Evolutionary conservation across 352 stramenopile genomes (phyloP).

Genomic region (Phytophthora citrophthora): DNA sequence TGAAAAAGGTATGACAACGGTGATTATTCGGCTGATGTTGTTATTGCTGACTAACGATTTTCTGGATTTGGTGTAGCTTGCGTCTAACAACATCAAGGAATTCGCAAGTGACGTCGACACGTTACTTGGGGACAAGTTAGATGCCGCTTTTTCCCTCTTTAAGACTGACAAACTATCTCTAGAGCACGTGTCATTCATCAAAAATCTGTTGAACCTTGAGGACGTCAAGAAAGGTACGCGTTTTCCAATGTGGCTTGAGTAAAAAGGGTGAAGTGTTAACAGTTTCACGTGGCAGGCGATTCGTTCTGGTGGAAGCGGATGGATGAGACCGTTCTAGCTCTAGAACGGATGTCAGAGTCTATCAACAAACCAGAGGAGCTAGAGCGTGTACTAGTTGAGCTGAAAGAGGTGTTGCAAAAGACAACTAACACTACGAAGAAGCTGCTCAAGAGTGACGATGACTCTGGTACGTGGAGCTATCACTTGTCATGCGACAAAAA

Average conservation of each 20-base stretch:
- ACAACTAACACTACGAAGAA: constrained; percentile 19
- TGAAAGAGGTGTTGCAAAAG: constrained; percentile 55
- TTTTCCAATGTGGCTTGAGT: too few relatives aligned
- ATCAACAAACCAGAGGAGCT: constrained; percentile 71
- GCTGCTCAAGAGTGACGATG: constrained; percentile 12
- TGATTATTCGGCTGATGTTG: not conserved
- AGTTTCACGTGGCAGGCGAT: constrained; percentile 22
- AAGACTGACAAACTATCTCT: constrained; percentile 60
- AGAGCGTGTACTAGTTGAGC: constrained; percentile 55
- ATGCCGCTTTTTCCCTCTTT: constrained; percentile 60
- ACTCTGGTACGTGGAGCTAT: constrained; percentile 17
- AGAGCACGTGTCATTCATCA: constrained; percentile 61
- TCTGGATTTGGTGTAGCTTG: constrained; percentile 28
- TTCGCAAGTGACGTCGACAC: constrained; percentile 58
- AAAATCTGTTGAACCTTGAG: constrained; percentile 62
- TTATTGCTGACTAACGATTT: not conserved
- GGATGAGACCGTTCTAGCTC: constrained; percentile 50
- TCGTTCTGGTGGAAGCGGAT: constrained; percentile 68
- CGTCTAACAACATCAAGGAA: constrained; percentile 57
- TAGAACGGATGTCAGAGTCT: constrained; percentile 52
- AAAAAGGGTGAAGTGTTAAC: not conserved
- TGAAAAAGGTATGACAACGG: constrained; percentile 43
- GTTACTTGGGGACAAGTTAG: constrained; percentile 57
- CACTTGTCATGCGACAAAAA: not conserved
- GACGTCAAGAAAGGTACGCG: constrained; percentile 41